These are phyloP conservation scores for Cutaneotrichosporon dermatis DNA, from an alignment of 1,284 basidiomycete genomes.

Conservation along the genomic window DNA sequence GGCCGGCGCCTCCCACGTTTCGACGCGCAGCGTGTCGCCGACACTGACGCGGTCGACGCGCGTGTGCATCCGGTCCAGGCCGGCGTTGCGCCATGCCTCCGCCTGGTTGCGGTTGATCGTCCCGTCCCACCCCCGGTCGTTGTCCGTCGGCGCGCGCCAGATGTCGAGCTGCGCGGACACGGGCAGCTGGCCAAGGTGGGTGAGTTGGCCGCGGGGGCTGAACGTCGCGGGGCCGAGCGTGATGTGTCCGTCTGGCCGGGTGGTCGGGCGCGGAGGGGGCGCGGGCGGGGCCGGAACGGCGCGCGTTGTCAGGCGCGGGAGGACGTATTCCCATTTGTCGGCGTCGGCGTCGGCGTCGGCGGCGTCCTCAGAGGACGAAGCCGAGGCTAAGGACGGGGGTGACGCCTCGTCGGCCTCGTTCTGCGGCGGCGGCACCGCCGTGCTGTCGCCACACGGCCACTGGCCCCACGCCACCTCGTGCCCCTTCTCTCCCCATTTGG, in stretches of 20 bases:
- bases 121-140: constrained; percentile 15
- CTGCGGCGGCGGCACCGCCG: background rate
- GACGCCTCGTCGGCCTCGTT: too few relatives aligned
- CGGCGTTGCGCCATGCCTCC: constrained; percentile 8
- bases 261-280: background rate
- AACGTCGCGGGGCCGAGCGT: constrained; percentile 19
- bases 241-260: background rate
- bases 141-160: constrained; percentile 27
- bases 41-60: constrained; percentile 11
- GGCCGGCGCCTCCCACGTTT: constrained; percentile 12
- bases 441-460: constrained; percentile 4
- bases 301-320: background rate
- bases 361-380: too few relatives aligned
- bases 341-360: background rate
- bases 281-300: background rate
- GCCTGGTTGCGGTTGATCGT: background rate
- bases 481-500: constrained; percentile 15
- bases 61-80: constrained; percentile 18
- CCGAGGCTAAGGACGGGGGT: too few relatives aligned
- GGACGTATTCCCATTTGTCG: background rate
- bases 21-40: constrained; percentile 10
- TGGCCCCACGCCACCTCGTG: constrained; percentile 23
- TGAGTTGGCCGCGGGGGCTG: constrained; percentile 10
- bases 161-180: constrained; percentile 12
- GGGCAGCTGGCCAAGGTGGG: constrained; percentile 5